A percentile compares a stretch with the other conserved stretches of the same genome.
Evolutionary conservation across 2,329 filamentous ascomycete genomes (phyloP).

Genomic region (Arthroderma uncinatum): DNA sequence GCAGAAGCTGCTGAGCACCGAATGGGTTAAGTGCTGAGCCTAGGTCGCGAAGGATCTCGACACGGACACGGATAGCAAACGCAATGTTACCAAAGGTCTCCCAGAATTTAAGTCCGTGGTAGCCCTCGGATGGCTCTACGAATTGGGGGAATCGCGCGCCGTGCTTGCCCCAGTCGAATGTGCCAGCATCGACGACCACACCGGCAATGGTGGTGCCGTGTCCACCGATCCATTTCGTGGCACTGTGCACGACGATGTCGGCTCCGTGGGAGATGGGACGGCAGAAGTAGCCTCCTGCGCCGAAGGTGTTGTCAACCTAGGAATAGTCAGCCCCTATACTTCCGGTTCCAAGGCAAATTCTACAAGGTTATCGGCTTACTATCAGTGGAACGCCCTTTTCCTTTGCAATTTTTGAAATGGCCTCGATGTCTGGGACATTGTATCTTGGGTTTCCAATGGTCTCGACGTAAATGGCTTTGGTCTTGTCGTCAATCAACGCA

Average conservation of each 20-base stretch:
- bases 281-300: conserved; percentile 79
- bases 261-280: conserved; percentile 82
- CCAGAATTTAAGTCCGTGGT: conserved; percentile 90
- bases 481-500: conserved; percentile 78
- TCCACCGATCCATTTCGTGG: conserved; percentile 94
- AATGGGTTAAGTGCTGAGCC: conserved; percentile 79
- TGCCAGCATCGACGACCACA: conserved; percentile 75
- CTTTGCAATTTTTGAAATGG: conserved; percentile 70
- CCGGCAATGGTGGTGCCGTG: conserved; percentile 88
- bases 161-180: conserved; percentile 87
- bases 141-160: conserved; percentile 83
- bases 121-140: conserved; percentile 74
- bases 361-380: conserved; percentile 27
- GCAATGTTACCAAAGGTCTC: conserved; percentile 76
- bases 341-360: neutral
- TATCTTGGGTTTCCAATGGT: conserved; percentile 89
- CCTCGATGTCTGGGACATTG: conserved; percentile 84
- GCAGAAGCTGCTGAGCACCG: conserved; percentile 78
- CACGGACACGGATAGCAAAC: conserved; percentile 74
- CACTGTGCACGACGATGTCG: conserved; percentile 88
- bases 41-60: conserved; percentile 82
- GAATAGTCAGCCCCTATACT: neutral
- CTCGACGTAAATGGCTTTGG: conserved; percentile 85
- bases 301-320: conserved; percentile 87
- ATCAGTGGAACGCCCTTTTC: conserved; percentile 56